These are phyloP conservation scores for Ascochyta fabae DNA, from an alignment of 2,329 filamentous ascomycete species.

Conservation along the genomic window DNA sequence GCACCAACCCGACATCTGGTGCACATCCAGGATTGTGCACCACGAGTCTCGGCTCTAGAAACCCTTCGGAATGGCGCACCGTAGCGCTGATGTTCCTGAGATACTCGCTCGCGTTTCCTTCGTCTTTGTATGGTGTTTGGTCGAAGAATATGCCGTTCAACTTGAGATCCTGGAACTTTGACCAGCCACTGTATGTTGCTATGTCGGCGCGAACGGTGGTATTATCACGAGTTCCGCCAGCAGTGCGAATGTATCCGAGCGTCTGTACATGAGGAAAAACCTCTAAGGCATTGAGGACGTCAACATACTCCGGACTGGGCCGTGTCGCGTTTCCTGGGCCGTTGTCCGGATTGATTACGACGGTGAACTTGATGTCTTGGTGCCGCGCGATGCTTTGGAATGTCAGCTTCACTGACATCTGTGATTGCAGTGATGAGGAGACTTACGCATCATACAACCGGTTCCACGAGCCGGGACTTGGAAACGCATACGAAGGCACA, in stretches of 20 bases:
- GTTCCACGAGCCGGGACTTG: slow-evolving; percentile 50
- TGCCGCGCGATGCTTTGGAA: slow-evolving; percentile 31
- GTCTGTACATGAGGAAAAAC: slow-evolving; percentile 55
- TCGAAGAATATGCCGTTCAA: slow-evolving; percentile 60
- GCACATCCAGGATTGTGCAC: slow-evolving; percentile 31
- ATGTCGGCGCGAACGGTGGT: slow-evolving; percentile 49
- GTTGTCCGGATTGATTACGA: slow-evolving; percentile 56
- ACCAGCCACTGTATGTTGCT: slow-evolving; percentile 56
- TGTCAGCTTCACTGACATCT: not conserved
- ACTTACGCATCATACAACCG: slow-evolving; percentile 27
- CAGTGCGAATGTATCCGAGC: slow-evolving; percentile 59
- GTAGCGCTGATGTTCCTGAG: slow-evolving; percentile 31
- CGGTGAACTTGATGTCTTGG: slow-evolving; percentile 55
- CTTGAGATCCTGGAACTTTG: slow-evolving; percentile 36
- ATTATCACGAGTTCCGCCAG: slow-evolving; percentile 45
- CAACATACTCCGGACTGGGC: slow-evolving; percentile 52
- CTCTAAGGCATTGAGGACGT: slow-evolving; percentile 50
- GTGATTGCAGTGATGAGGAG: not conserved
- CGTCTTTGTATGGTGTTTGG: slow-evolving; percentile 49
- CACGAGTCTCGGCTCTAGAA: slow-evolving; percentile 24
- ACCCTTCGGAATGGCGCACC: slow-evolving; percentile 25
- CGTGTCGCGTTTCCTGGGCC: slow-evolving; percentile 51
- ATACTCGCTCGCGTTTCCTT: slow-evolving; percentile 20
- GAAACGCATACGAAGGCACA: slow-evolving; percentile 58
- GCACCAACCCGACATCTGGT: slow-evolving; percentile 25